These are phyloP conservation scores for Penicillium glabrum DNA, from an alignment of 2,329 filamentous ascomycete species.

Conservation along the genomic window DNA sequence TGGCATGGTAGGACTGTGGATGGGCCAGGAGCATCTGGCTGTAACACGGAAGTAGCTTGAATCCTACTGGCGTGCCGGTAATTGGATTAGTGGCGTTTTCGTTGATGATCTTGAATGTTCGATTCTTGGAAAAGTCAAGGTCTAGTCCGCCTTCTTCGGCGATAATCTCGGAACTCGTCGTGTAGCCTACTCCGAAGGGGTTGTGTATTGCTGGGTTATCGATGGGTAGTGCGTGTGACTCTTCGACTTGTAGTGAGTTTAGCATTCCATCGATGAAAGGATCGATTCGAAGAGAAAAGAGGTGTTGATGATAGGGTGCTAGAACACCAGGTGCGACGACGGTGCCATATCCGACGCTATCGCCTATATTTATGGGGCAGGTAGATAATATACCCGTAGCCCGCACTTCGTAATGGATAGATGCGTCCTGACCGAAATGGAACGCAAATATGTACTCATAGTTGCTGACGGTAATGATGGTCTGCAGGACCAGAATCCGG, in stretches of 20 bases:
- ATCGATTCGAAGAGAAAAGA: constrained; percentile 48
- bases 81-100: constrained; percentile 50
- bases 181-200: constrained; percentile 54
- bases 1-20: constrained; percentile 47
- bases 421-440: constrained; percentile 43
- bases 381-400: constrained; percentile 50
- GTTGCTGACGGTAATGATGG: constrained; percentile 44
- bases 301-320: constrained; percentile 46
- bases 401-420: constrained; percentile 43
- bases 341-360: constrained; percentile 40
- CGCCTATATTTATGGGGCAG: constrained; percentile 34
- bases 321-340: constrained; percentile 43
- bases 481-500: constrained; percentile 38
- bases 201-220: constrained; percentile 43
- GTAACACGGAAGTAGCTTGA: constrained; percentile 53
- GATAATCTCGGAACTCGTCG: constrained; percentile 43
- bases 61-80: constrained; percentile 53
- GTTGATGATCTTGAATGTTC: constrained; percentile 60
- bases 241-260: constrained; percentile 54
- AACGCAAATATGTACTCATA: constrained; percentile 49
- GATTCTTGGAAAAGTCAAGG: constrained; percentile 35
- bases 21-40: constrained; percentile 59
- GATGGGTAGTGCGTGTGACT: constrained; percentile 58
- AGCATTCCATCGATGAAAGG: constrained; percentile 41
- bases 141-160: constrained; percentile 47